These are phyloP conservation scores for Trichoderma parareesei DNA, from an alignment of 495 filamentous ascomycete species.

Conservation along the genomic window DNA sequence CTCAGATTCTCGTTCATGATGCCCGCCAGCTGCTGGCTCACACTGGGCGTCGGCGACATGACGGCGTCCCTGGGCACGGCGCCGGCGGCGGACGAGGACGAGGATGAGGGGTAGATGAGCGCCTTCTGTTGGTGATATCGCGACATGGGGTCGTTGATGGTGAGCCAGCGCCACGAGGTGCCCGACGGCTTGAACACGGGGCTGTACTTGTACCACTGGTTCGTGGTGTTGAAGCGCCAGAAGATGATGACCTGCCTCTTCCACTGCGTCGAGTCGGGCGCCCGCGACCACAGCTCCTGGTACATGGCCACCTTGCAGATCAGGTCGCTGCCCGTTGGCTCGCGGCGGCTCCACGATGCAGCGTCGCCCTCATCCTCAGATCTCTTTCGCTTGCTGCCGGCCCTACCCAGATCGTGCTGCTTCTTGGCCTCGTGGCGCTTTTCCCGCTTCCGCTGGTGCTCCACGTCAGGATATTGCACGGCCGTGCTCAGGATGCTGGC, in stretches of 20 bases:
- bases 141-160: constrained; percentile 36
- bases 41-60: constrained; percentile 37
- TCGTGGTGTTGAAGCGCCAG: constrained; percentile 34
- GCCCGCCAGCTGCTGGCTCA: constrained; percentile 33
- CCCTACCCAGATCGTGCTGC: neutral
- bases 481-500: constrained; percentile 13
- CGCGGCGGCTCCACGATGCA: constrained; percentile 14
- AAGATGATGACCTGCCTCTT: constrained; percentile 35
- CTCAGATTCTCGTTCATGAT: constrained; percentile 39
- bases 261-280: constrained; percentile 28
- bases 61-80: constrained; percentile 21
- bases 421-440: constrained; percentile 14
- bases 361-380: constrained; percentile 10
- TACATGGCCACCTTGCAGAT: constrained; percentile 40
- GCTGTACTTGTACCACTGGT: constrained; percentile 14
- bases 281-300: constrained; percentile 41
- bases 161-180: constrained; percentile 40
- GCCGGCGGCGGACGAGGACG: neutral
- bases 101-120: constrained; percentile 2
- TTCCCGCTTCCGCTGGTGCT: constrained; percentile 22
- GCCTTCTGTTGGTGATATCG: constrained; percentile 37
- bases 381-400: constrained; percentile 7
- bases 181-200: constrained; percentile 22
- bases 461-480: constrained; percentile 13
- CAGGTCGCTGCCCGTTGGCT: constrained; percentile 36